Conservation (phyloP, 2,329 filamentous ascomycete genomes). For the Exophiala alcalophila region DNA sequence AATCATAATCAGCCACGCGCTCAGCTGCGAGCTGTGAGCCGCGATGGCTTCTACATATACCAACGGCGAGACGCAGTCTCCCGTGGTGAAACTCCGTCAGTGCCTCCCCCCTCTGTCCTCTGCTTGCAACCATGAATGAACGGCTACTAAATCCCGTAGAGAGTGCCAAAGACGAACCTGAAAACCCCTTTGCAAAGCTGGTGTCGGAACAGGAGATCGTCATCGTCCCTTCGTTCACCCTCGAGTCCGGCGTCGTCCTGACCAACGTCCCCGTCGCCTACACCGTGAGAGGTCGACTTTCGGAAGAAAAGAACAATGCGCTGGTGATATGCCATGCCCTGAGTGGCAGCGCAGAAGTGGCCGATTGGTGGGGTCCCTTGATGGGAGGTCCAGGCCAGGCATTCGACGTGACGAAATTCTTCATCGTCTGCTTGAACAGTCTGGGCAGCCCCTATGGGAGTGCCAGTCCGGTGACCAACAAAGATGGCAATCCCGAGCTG, state of each 20-base stretch:
- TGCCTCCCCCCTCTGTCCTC: constrained; percentile 22
- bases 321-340: constrained; percentile 60
- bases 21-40: too few species aligned
- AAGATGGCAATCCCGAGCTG: constrained; percentile 71
- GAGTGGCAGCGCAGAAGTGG: constrained; percentile 55
- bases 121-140: constrained; percentile 24
- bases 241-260: constrained; percentile 85
- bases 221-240: constrained; percentile 81
- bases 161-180: constrained; percentile 63
- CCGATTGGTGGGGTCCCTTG: constrained; percentile 58
- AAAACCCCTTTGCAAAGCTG: constrained; percentile 84
- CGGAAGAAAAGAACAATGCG: constrained; percentile 57
- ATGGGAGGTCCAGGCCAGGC: constrained; percentile 52
- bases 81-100: constrained; percentile 37
- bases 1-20: too few species aligned
- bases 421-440: constrained; percentile 54
- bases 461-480: constrained; percentile 65
- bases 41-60: constrained; percentile 18
- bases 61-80: constrained; percentile 13
- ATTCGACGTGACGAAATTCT: constrained; percentile 54
- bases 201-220: constrained; percentile 87
- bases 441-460: constrained; percentile 56
- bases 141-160: constrained; percentile 56
- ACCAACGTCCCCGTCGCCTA: constrained; percentile 69
- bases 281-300: constrained; percentile 59